Conservation (phyloP, 129 eudicot genomes). For the Escallonia rubra region DNA sequence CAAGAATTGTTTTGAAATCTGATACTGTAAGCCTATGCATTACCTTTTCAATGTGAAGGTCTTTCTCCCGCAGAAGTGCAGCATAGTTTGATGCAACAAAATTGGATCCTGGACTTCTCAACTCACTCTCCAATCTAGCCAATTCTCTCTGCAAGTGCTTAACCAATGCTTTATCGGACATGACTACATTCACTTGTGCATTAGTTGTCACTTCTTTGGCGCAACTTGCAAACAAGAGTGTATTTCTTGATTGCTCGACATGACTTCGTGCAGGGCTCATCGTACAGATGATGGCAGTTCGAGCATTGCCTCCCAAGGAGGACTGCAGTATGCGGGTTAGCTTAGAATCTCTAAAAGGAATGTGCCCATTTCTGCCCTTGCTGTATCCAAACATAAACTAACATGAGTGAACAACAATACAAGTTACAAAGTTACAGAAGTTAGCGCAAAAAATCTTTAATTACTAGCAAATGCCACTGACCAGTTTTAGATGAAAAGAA, state of each 20-base stretch:
- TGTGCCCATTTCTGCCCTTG: slow-evolving; percentile 80
- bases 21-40: neutral
- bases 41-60: slow-evolving; percentile 75
- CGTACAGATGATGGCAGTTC: slow-evolving; percentile 90
- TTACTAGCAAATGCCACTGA: neutral
- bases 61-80: slow-evolving; percentile 56
- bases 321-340: slow-evolving; percentile 85
- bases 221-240: slow-evolving; percentile 87
- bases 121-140: slow-evolving; percentile 66
- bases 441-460: neutral
- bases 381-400: slow-evolving; percentile 29
- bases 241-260: slow-evolving; percentile 88
- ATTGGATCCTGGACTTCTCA: slow-evolving; percentile 32
- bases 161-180: slow-evolving; percentile 88
- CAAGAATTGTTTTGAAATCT: neutral
- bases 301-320: slow-evolving; percentile 81
- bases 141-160: slow-evolving; percentile 82
- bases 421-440: neutral
- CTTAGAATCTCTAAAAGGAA: slow-evolving; percentile 87
- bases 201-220: slow-evolving; percentile 87
- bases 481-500: neutral
- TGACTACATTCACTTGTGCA: slow-evolving; percentile 70
- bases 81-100: slow-evolving; percentile 23
- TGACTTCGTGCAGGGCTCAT: slow-evolving; percentile 91
- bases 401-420: slow-evolving; percentile 7